phyloP scores from a whole-genome alignment of 768 basidiomycete species.

The Boletellus ananas region DNA sequence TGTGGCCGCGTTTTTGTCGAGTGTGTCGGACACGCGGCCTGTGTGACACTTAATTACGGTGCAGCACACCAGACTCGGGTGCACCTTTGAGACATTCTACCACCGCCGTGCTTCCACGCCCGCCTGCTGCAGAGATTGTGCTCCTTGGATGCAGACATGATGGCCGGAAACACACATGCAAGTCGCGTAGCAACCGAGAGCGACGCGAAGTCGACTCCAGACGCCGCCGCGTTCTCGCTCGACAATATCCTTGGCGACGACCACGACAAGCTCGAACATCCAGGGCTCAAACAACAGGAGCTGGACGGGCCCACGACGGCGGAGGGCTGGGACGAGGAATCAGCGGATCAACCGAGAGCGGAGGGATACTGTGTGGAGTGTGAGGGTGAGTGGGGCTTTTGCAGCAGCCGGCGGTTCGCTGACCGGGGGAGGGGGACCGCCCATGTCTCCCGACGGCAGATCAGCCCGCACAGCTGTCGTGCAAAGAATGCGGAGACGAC shows the following conservation, averaged over 20 bases:
- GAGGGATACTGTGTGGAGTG: slow-evolving; percentile 82
- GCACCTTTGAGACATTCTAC: slow-evolving; percentile 8
- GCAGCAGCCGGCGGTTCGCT: background rate
- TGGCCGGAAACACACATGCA: slow-evolving; percentile 21
- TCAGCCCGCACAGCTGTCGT: slow-evolving; percentile 75
- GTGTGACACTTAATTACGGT: slow-evolving; percentile 15
- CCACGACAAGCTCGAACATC: slow-evolving; percentile 60
- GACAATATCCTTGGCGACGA: slow-evolving; percentile 66
- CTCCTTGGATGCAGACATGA: slow-evolving; percentile 14
- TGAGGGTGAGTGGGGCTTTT: slow-evolving; percentile 55
- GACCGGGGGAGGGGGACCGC: background rate
- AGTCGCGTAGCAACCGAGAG: slow-evolving; percentile 11
- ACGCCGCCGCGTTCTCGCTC: slow-evolving; percentile 46
- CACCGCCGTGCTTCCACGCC: slow-evolving; percentile 9
- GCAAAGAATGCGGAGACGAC: slow-evolving; percentile 66
- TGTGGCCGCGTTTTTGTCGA: too few species aligned
- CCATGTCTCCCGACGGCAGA: slow-evolving; percentile 40
- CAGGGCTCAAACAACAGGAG: slow-evolving; percentile 33
- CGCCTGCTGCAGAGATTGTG: background rate
- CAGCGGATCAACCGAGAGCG: slow-evolving; percentile 37
- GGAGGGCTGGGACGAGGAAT: slow-evolving; percentile 69
- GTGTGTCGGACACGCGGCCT: slow-evolving; percentile 22
- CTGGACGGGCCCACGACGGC: slow-evolving; percentile 34
- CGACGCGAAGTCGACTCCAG: slow-evolving; percentile 4
- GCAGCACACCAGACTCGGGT: too few species aligned